A percentile compares a stretch with the other conserved stretches of the same genome.
These are phyloP conservation scores for Rosa lucieae DNA, from an alignment of 306 rosid genomes.

Conservation along the genomic window DNA sequence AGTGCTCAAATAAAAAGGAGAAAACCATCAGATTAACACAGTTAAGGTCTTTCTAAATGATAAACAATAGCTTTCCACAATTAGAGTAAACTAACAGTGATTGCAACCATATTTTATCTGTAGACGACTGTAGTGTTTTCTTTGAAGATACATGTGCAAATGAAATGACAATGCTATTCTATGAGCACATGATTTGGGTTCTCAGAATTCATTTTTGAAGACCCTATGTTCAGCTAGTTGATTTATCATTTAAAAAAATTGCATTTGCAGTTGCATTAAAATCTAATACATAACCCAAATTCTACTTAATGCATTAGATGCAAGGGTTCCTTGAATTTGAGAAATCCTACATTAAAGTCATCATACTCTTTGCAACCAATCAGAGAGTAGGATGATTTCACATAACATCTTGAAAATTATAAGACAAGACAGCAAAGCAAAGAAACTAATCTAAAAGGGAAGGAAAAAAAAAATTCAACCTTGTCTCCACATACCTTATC, in stretches of 20 bases:
- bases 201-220: not conserved
- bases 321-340: not conserved
- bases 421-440: not conserved
- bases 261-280: not conserved
- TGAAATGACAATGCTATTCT: not conserved
- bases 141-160: not conserved
- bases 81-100: not conserved
- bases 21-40: not conserved
- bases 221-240: not conserved
- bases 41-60: not conserved
- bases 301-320: not conserved
- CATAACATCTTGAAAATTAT: not conserved
- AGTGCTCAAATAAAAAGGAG: not conserved
- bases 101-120: not conserved
- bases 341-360: not conserved
- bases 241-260: not conserved
- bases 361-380: not conserved
- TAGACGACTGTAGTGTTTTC: not conserved
- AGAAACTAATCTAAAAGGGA: not conserved
- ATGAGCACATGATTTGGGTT: not conserved
- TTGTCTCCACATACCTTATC: slow-evolving; percentile 34
- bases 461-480: not conserved
- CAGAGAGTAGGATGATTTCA: not conserved
- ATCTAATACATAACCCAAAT: not conserved
- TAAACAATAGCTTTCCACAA: not conserved